These are phyloP conservation scores for Bipolaris bicolor DNA, from an alignment of 2,329 filamentous ascomycete species.

Conservation along the genomic window DNA sequence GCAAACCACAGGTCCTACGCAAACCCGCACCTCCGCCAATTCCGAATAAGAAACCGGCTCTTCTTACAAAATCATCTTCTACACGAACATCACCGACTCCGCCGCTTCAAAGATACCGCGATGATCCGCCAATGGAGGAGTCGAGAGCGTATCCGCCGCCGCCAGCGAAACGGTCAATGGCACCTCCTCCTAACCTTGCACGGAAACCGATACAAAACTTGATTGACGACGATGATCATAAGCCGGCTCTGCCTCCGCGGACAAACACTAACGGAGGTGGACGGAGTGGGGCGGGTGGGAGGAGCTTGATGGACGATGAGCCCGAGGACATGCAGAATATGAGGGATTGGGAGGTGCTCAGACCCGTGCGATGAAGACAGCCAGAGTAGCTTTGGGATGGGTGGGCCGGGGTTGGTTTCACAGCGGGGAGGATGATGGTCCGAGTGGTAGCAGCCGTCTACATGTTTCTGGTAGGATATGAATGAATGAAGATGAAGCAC, in stretches of 20 bases:
- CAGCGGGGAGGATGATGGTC: not conserved
- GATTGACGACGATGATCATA: constrained; percentile 25
- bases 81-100: constrained; percentile 11
- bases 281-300: constrained; percentile 23
- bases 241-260: constrained; percentile 42
- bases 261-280: constrained; percentile 37
- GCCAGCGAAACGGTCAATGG: constrained; percentile 34
- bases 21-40: constrained; percentile 45
- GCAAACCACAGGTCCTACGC: constrained; percentile 34
- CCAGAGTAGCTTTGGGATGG: not conserved
- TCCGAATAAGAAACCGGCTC: constrained; percentile 43
- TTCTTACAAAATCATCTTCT: constrained; percentile 25
- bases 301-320: constrained; percentile 46
- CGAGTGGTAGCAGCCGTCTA: not conserved
- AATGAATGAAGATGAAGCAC: not conserved
- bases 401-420: not conserved
- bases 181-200: constrained; percentile 18
- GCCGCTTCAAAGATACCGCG: constrained; percentile 31
- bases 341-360: constrained; percentile 50
- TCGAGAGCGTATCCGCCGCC: constrained; percentile 23
- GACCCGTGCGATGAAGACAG: constrained; percentile 23
- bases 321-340: constrained; percentile 41
- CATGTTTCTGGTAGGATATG: not conserved
- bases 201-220: constrained; percentile 29
- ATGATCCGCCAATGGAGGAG: constrained; percentile 21